Evolutionary conservation across 1,139 yeast species (phyloP).

Genomic region (Lizanozyma gosingica): DNA sequence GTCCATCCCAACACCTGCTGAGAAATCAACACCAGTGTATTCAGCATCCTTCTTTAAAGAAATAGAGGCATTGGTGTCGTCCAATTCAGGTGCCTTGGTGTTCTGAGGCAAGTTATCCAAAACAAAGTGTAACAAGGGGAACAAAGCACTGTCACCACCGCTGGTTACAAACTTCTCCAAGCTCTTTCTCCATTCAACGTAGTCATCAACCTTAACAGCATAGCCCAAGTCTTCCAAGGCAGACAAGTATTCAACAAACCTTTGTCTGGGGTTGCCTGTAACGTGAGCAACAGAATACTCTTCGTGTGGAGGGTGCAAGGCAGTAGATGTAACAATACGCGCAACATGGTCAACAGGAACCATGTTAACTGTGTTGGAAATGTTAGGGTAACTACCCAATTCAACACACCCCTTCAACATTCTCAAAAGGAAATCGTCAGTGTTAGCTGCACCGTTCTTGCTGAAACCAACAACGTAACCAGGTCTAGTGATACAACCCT

Average conservation of each 20-base stretch:
- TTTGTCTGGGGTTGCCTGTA: constrained; percentile 92
- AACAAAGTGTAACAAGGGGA: constrained; percentile 89
- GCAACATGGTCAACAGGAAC: constrained; percentile 99
- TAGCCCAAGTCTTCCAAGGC: constrained; percentile 67
- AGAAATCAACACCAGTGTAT: constrained; percentile 58
- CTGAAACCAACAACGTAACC: constrained; percentile 93
- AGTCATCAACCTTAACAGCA: constrained; percentile 49
- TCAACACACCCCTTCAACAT: constrained; percentile 93
- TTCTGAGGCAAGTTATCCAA: constrained; percentile 84
- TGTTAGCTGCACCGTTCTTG: constrained; percentile 77
- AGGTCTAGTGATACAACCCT: constrained; percentile 88
- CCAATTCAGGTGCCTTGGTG: constrained; percentile 92
- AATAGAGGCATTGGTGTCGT: constrained; percentile 66
- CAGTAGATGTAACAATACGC: constrained; percentile 74
- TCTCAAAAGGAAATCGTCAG: constrained; percentile 91
- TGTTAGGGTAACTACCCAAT: constrained; percentile 77
- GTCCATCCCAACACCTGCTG: constrained; percentile 68
- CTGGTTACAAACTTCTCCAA: constrained; percentile 73
- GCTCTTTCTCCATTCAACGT: constrained; percentile 67
- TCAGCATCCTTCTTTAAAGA: constrained; percentile 53
- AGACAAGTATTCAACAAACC: constrained; percentile 66
- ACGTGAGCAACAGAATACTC: constrained; percentile 79
- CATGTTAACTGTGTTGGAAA: constrained; percentile 83
- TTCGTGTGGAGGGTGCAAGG: constrained; percentile 62
- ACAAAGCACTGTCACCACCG: constrained; percentile 74